Conservation (phyloP, 1,284 basidiomycete genomes). For the Vanrija pseudolonga region DNA sequence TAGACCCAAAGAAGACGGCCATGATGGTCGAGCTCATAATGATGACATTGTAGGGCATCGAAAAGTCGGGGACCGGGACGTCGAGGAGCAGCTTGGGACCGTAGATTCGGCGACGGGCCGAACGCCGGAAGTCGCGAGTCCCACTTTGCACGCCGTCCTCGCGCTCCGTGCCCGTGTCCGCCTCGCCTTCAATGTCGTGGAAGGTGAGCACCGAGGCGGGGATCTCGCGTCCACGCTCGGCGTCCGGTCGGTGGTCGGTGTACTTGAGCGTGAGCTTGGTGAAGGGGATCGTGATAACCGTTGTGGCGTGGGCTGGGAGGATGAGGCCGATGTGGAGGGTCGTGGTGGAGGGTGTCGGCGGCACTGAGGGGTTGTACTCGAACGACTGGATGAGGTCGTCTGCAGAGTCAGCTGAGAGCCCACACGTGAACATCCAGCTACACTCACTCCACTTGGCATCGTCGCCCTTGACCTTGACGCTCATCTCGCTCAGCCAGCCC, state of each 20-base stretch:
- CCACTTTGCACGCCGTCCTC: background rate
- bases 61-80: constrained; percentile 93
- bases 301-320: constrained; percentile 63
- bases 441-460: constrained; percentile 12
- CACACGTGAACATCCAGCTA: no score
- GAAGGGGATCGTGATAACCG: constrained; percentile 69
- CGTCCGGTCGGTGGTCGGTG: constrained; percentile 92
- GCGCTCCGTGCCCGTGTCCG: background rate
- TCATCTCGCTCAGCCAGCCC: constrained; percentile 79
- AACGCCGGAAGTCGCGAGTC: constrained; percentile 4
- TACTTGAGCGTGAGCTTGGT: constrained; percentile 85
- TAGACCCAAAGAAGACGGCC: constrained; percentile 86
- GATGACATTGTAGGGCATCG: constrained; percentile 99
- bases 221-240: constrained; percentile 89
- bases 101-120: constrained; percentile 59
- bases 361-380: constrained; percentile 62
- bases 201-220: constrained; percentile 67
- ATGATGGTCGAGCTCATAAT: constrained; percentile 88
- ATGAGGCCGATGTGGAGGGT: constrained; percentile 68
- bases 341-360: constrained; percentile 65
- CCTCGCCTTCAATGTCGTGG: constrained; percentile 28
- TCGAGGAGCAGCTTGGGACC: constrained; percentile 78
- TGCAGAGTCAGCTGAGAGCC: constrained; percentile 26
- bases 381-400: constrained; percentile 61
- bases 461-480: constrained; percentile 45